Evolutionary conservation across 192 early-diverging fungal species (phyloP).

Genomic region (Podochytrium sp.): DNA sequence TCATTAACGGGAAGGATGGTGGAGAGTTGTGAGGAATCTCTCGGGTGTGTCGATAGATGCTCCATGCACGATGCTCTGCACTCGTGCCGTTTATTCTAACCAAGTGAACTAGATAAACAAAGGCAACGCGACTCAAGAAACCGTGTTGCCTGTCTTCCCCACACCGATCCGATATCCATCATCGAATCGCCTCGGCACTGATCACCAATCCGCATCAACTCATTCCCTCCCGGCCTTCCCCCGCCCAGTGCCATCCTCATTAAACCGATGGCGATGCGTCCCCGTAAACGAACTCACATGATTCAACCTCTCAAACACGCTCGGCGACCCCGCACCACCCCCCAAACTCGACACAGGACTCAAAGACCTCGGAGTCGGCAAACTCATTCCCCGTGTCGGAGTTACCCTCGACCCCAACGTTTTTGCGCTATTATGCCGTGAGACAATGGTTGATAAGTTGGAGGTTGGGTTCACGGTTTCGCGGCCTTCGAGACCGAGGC

Average conservation of each 20-base stretch:
- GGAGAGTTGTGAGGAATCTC: too few species aligned
- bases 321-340: background rate
- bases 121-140: too few species aligned
- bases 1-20: too few species aligned
- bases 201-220: background rate
- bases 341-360: background rate
- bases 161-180: background rate
- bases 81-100: too few species aligned
- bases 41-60: too few species aligned
- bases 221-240: conserved; percentile 53
- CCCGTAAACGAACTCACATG: conserved; percentile 20
- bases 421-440: conserved; percentile 18
- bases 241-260: conserved; percentile 46
- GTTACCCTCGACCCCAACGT: conserved; percentile 8
- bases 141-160: background rate
- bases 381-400: background rate
- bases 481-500: conserved; percentile 13
- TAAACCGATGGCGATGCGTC: conserved; percentile 46
- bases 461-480: conserved; percentile 23
- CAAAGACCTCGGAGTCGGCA: background rate
- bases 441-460: conserved; percentile 23
- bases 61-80: too few species aligned
- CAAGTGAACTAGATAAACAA: too few species aligned
- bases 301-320: conserved; percentile 30
- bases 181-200: background rate